These are phyloP conservation scores for Aspergillus heteromorphus DNA, from an alignment of 495 filamentous ascomycete species.

Conservation along the genomic window DNA sequence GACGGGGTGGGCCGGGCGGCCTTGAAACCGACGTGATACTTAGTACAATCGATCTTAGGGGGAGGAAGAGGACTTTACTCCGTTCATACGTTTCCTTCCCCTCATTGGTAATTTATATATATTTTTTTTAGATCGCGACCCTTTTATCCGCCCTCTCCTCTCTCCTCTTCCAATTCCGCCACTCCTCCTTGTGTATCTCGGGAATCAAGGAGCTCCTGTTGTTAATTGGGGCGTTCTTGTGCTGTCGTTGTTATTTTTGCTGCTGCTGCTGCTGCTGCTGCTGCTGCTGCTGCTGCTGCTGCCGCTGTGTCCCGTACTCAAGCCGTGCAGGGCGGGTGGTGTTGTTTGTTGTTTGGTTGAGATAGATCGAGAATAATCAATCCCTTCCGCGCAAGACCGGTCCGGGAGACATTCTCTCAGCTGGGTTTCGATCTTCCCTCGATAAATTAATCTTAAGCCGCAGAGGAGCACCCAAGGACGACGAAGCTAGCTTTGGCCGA, in stretches of 20 bases:
- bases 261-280: too few species aligned
- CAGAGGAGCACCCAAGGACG: background rate
- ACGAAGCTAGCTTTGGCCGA: background rate
- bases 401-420: background rate
- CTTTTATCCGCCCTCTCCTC: background rate
- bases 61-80: too few species aligned
- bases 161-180: background rate
- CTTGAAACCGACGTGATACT: slow-evolving; percentile 1
- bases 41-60: slow-evolving; percentile 1
- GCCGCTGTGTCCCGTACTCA: too few species aligned
- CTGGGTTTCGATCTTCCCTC: background rate
- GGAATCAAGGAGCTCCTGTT: too few species aligned
- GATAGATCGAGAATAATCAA: background rate
- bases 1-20: background rate
- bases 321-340: too few species aligned
- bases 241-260: too few species aligned
- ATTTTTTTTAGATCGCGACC: slow-evolving; percentile 4
- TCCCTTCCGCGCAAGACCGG: background rate
- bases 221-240: background rate
- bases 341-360: background rate
- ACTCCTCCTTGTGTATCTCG: too few species aligned
- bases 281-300: too few species aligned
- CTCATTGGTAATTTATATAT: slow-evolving; percentile 2
- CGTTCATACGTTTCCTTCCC: background rate
- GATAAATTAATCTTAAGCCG: background rate